Conservation (phyloP, 176 grass and related monocot species). For the Cymbopogon citratus region DNA sequence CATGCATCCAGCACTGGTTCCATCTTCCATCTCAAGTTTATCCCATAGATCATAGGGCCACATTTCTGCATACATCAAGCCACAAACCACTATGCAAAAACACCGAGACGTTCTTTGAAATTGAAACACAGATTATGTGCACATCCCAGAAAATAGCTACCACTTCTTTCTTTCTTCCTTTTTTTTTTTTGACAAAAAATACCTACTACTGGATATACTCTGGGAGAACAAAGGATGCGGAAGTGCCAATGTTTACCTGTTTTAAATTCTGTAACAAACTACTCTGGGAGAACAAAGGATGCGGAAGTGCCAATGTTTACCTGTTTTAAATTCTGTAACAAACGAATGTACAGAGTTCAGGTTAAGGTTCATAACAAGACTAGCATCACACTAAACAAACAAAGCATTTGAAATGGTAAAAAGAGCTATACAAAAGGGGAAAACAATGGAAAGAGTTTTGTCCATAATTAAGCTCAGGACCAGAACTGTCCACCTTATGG, state of each 20-base stretch:
- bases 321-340: conserved; percentile 10
- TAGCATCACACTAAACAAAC: conserved; percentile 35
- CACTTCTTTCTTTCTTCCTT: no score
- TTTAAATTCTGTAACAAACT: conserved; percentile 21
- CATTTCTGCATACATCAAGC: neutral
- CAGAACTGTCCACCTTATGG: conserved; percentile 21
- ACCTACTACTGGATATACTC: neutral
- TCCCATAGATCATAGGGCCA: neutral
- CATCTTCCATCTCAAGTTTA: neutral
- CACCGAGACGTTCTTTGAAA: neutral
- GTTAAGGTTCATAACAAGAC: conserved; percentile 12
- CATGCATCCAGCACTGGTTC: neutral
- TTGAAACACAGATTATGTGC: neutral
- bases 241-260: neutral
- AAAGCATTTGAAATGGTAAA: conserved; percentile 6
- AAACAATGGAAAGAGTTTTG: neutral
- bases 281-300: neutral
- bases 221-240: neutral
- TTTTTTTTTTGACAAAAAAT: no score
- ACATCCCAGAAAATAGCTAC: neutral
- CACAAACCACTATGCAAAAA: neutral
- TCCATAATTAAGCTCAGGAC: conserved; percentile 16
- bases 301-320: neutral
- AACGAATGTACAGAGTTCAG: conserved; percentile 35
- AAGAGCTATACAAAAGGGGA: conserved; percentile 30